Evolutionary conservation across 2,329 filamentous ascomycete genomes (phyloP), one percentile per base, ranked within the genome.

Genomic region (Monilinia fructigena): DNA sequence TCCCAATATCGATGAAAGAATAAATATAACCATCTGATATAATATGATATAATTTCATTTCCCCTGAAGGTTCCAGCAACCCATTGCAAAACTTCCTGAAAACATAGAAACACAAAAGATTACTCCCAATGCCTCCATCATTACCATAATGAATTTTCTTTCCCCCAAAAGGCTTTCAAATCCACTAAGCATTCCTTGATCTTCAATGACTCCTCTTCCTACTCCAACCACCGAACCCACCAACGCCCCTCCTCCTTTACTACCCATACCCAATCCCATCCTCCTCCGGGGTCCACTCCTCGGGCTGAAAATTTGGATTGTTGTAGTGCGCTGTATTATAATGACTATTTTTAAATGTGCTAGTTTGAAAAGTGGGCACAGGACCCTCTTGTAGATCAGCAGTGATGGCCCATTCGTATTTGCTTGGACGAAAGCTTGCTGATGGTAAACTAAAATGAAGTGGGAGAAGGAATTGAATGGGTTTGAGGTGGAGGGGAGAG

Each of bases 301-400:
- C 83, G 0, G 84, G 83, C 67, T 85, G 83, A 69, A 86, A 86
- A 69, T 85, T 81, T 52, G 85, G 85, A 70, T 89, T 90, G 68
- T 86, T 86, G 71, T 86, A 89, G 73, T 90, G 87, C 0, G 87
- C 86, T 56, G 82, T 82, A 72, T 89, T 89, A 77, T 85, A 88
- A 65, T 89, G 85, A 63, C 83, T 87, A 70, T 89, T 88, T 72
- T 86, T 87, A 73, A 89, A 89, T 1, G 84, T 85, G 61, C 79
- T 82, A 2, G 85, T 88, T 63, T 76, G 72, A 31, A 76, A 75
- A 50, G 70, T 69, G 14, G 60, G 65, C 14, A 74, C 70, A 16
- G 72, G 71, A 1, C 70, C 70, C 45, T 74, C 73, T 54, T 74
- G 72, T 70, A 72, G 73, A 68, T 74, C 74, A 23, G 71, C 72